phyloP scores from a whole-genome alignment of 371 early-diverging fungal species.

The Lichtheimia ramosa region DNA sequence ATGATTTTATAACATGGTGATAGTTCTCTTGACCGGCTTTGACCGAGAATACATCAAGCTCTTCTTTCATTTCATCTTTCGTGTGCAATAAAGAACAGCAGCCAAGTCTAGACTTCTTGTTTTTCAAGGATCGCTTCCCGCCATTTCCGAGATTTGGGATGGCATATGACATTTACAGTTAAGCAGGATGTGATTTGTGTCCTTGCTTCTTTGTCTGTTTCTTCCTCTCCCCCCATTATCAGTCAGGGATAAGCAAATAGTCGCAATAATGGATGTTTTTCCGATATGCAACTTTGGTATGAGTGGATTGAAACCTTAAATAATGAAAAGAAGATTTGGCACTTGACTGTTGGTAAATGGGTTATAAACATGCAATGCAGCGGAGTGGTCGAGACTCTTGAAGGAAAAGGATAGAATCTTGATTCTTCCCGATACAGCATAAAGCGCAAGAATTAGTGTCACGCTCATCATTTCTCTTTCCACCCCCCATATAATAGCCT shows the following conservation, averaged over 20 bases:
- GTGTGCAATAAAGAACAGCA: too few relatives aligned
- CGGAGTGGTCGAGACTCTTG: background rate
- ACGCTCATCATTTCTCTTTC: background rate
- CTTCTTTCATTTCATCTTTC: too few relatives aligned
- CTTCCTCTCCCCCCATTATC: background rate
- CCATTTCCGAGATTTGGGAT: conserved; percentile 3
- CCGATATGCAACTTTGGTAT: background rate
- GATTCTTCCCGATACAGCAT: conserved; percentile 7
- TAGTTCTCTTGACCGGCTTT: too few relatives aligned
- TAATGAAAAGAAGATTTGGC: background rate
- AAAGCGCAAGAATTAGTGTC: conserved; percentile 6
- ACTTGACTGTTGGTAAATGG: too few relatives aligned
- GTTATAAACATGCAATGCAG: background rate
- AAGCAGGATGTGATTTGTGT: background rate
- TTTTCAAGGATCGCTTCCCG: conserved; percentile 1
- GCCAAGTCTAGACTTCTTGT: background rate
- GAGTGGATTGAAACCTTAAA: background rate
- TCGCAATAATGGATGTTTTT: background rate
- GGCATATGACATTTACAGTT: background rate
- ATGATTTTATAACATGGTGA: too few relatives aligned
- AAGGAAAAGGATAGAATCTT: conserved; percentile 4
- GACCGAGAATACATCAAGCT: too few relatives aligned
- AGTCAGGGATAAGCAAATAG: background rate
- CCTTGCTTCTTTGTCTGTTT: background rate
- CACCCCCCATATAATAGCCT: conserved; percentile 1